These are phyloP conservation scores for Speleostelium caveatum DNA, from an alignment of 78 protist species.

Conservation along the genomic window DNA sequence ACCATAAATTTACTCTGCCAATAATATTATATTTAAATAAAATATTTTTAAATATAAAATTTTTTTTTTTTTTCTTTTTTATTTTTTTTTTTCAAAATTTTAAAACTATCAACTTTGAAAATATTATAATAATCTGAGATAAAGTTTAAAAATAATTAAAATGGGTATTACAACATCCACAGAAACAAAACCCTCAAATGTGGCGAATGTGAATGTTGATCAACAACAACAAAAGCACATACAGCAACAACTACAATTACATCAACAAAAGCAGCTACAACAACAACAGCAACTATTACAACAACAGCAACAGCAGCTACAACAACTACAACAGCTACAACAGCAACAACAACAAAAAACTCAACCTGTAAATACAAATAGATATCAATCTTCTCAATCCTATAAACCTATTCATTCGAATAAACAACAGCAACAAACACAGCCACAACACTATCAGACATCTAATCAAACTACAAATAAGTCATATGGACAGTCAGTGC, in stretches of 20 bases:
- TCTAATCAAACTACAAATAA: neutral
- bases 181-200: neutral
- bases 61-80: no score
- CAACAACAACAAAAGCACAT: slow-evolving; percentile 57
- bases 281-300: neutral
- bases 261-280: slow-evolving; percentile 34
- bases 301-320: slow-evolving; percentile 24
- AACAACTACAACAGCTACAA: no score
- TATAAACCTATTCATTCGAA: neutral
- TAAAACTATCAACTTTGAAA: no score
- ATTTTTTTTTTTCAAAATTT: no score
- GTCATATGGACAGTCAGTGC: slow-evolving; percentile 12
- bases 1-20: no score
- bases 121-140: no score
- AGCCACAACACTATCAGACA: slow-evolving; percentile 3
- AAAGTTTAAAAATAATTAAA: no score
- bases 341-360: neutral
- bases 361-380: neutral
- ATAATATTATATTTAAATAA: no score
- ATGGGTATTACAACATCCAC: slow-evolving; percentile 74
- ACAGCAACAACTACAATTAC: slow-evolving; percentile 37
- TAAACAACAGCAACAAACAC: neutral
- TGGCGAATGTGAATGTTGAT: neutral
- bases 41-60: no score
- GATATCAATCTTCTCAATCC: neutral